These are phyloP conservation scores for Saccharomyces hybrid DNA, from an alignment of 1,139 yeast genomes.

Conservation along the genomic window DNA sequence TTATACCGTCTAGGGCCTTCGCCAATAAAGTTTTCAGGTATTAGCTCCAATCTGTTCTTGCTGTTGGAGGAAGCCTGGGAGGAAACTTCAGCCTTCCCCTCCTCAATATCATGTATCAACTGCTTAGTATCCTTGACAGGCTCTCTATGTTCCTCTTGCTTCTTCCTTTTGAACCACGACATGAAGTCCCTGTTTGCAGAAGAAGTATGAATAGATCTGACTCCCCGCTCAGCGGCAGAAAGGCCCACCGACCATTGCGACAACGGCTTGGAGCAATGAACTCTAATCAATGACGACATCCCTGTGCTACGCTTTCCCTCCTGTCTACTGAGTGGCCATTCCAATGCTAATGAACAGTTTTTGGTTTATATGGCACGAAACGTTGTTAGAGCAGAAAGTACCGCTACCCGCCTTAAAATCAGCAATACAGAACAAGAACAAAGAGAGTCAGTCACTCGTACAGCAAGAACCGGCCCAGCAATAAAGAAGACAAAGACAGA, in stretches of 20 bases:
- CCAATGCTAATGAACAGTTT: background rate
- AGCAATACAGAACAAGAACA: background rate
- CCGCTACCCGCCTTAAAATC: background rate
- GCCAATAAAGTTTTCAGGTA: conserved; percentile 28
- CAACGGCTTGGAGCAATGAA: background rate
- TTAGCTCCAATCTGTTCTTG: conserved; percentile 15
- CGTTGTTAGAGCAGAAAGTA: background rate
- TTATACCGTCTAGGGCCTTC: conserved; percentile 11
- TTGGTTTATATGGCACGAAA: background rate
- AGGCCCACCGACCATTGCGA: background rate
- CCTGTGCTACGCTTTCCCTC: background rate
- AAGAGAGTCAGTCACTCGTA: background rate
- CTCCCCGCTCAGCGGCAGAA: background rate
- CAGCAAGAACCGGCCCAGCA: background rate
- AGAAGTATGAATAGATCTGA: background rate
- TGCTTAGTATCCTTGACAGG: conserved; percentile 15
- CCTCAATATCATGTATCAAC: conserved; percentile 21
- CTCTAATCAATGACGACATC: background rate
- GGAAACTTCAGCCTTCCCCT: conserved; percentile 9
- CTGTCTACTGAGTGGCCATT: background rate
- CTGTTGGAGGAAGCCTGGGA: background rate
- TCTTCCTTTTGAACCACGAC: conserved; percentile 34
- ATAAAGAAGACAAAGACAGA: background rate
- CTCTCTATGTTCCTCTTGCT: conserved; percentile 9
- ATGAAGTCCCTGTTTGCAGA: conserved; percentile 27